Evolutionary conservation across 2,329 filamentous ascomycete genomes (phyloP).

Genomic region (Aplosporella prunicola): DNA sequence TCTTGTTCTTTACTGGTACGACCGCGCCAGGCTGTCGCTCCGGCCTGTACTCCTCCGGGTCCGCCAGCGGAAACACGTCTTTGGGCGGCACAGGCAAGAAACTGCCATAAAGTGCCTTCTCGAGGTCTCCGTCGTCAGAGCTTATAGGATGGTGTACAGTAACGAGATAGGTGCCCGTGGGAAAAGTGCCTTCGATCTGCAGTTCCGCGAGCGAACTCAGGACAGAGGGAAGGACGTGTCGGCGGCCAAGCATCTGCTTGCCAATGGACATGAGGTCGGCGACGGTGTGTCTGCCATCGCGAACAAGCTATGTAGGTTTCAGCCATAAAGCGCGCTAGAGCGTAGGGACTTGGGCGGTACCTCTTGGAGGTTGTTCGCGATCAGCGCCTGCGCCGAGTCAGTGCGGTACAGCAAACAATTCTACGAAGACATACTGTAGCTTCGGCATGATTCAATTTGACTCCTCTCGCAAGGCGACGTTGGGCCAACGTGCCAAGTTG

Average conservation of each 20-base stretch:
- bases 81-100: constrained; percentile 72
- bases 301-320: constrained; percentile 56
- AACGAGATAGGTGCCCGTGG: constrained; percentile 81
- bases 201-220: constrained; percentile 70
- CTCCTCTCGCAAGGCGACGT: constrained; percentile 73
- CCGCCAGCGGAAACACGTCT: constrained; percentile 57
- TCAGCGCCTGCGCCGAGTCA: constrained; percentile 54
- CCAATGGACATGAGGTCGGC: constrained; percentile 90
- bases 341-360: constrained; percentile 29
- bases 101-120: constrained; percentile 80
- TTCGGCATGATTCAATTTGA: constrained; percentile 84
- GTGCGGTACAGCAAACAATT: background rate
- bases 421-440: constrained; percentile 62
- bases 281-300: constrained; percentile 87
- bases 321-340: background rate
- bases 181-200: constrained; percentile 91
- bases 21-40: constrained; percentile 71
- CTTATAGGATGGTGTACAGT: constrained; percentile 87
- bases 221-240: constrained; percentile 81
- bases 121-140: constrained; percentile 75
- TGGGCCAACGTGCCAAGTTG: constrained; percentile 84
- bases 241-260: constrained; percentile 82
- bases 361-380: constrained; percentile 84
- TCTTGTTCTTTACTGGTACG: constrained; percentile 57
- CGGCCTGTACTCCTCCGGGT: constrained; percentile 55